phyloP scores from a whole-genome alignment of 371 early-diverging fungal species.

The Rhizopus sp. region DNA sequence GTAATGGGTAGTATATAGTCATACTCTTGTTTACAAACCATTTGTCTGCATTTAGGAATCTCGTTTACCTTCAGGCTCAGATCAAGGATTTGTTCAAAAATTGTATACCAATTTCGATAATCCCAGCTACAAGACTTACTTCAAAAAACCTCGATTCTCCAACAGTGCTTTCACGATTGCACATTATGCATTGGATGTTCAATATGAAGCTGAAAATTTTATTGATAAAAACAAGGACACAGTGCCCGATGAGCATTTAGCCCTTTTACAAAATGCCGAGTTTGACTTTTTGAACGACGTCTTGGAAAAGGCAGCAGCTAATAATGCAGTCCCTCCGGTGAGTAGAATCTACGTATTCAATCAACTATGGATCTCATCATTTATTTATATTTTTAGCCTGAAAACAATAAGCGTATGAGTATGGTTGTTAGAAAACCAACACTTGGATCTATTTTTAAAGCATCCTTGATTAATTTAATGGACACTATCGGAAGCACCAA shows the following conservation, averaged over 20 bases:
- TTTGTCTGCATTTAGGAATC: conserved; percentile 49
- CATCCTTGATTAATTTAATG: conserved; percentile 90
- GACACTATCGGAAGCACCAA: conserved; percentile 91
- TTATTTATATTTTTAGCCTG: conserved; percentile 23
- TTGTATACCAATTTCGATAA: conserved; percentile 74
- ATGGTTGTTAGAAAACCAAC: conserved; percentile 77
- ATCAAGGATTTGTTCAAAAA: conserved; percentile 82
- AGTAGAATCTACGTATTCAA: background rate
- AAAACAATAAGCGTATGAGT: conserved; percentile 58
- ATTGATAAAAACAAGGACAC: conserved; percentile 99
- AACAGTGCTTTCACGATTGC: conserved; percentile 79
- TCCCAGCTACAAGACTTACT: conserved; percentile 68
- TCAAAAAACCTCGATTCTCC: conserved; percentile 91
- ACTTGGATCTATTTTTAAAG: conserved; percentile 84
- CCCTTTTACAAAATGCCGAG: conserved; percentile 64
- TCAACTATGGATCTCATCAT: background rate
- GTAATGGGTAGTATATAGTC: conserved; percentile 26
- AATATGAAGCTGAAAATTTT: conserved; percentile 93
- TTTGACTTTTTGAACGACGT: conserved; percentile 65
- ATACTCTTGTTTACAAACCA: background rate
- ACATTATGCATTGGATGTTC: conserved; percentile 93
- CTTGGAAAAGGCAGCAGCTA: conserved; percentile 16
- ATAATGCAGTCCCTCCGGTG: conserved; percentile 42
- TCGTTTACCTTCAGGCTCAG: conserved; percentile 90
- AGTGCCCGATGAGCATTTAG: conserved; percentile 89